Percentiles rank a stretch among this genome's conserved stretches.
Conservation (phyloP, 805 yeast species). For the Pichia ethanolica region DNA sequence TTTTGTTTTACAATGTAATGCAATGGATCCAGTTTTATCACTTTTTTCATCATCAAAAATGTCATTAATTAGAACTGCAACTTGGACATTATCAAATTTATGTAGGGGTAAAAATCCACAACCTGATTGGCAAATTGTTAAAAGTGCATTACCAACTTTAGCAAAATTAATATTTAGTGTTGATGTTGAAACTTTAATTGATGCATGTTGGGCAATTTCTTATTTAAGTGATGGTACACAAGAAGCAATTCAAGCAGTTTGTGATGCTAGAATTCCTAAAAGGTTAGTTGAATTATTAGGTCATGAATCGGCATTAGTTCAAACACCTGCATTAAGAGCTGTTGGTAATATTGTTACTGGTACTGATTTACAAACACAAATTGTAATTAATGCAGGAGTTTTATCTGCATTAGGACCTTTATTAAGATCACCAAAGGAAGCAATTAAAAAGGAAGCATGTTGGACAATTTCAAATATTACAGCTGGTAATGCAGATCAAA, state of each 20-base stretch:
- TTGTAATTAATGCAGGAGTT: constrained; percentile 88
- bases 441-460: constrained; percentile 94
- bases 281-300: constrained; percentile 86
- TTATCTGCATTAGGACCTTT: constrained; percentile 76
- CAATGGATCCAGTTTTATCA: constrained; percentile 80
- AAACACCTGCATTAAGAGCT: constrained; percentile 95
- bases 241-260: constrained; percentile 92
- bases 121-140: constrained; percentile 89
- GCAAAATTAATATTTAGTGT: constrained; percentile 84
- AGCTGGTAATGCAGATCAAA: constrained; percentile 93
- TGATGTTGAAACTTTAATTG: constrained; percentile 90
- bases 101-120: constrained; percentile 96
- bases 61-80: constrained; percentile 90
- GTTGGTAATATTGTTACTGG: constrained; percentile 98
- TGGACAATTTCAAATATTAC: constrained; percentile 98
- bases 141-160: constrained; percentile 82
- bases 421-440: constrained; percentile 78
- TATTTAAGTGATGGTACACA: constrained; percentile 89
- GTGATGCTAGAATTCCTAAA: constrained; percentile 91
- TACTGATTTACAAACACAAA: constrained; percentile 91
- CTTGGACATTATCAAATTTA: constrained; percentile 95
- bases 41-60: constrained; percentile 76
- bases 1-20: constrained; percentile 74
- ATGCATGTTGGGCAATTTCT: constrained; percentile 98
- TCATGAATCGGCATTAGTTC: constrained; percentile 78